Conservation (phyloP, 768 basidiomycete species). For the Suillus placidus region DNA sequence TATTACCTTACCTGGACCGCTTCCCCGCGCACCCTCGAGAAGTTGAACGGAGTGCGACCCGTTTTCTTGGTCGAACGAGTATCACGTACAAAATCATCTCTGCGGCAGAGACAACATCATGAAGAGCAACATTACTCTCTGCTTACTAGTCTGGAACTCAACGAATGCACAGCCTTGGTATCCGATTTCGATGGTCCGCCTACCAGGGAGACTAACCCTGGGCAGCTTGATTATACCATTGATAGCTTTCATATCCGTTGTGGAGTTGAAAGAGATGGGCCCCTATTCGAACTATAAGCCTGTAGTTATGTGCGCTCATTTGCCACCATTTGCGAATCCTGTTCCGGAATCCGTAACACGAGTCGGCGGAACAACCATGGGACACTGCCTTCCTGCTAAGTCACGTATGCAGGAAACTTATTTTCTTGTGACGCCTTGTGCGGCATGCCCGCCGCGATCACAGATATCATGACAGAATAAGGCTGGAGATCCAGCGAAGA, state of each 20-base stretch:
- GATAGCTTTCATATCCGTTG: background rate
- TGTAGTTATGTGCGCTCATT: slow-evolving; percentile 46
- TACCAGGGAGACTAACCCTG: background rate
- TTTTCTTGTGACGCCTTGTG: slow-evolving; percentile 74
- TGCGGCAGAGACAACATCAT: slow-evolving; percentile 56
- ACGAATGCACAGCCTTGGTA: background rate
- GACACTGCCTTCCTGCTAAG: slow-evolving; percentile 69
- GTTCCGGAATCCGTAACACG: slow-evolving; percentile 53
- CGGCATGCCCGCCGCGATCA: slow-evolving; percentile 85
- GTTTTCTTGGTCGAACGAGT: slow-evolving; percentile 12
- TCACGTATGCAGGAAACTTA: slow-evolving; percentile 56
- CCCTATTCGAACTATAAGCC: slow-evolving; percentile 65
- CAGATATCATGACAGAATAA: slow-evolving; percentile 64
- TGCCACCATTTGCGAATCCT: slow-evolving; percentile 71
- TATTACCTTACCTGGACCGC: slow-evolving; percentile 9
- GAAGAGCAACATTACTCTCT: slow-evolving; percentile 55
- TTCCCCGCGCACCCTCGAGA: background rate
- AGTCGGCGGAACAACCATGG: slow-evolving; percentile 73
- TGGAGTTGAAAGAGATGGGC: slow-evolving; percentile 45
- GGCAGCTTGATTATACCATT: background rate
- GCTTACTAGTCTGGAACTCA: slow-evolving; percentile 45
- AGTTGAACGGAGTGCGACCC: slow-evolving; percentile 2
- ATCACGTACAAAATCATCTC: slow-evolving; percentile 73
- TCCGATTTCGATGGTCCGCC: background rate
- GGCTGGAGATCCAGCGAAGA: slow-evolving; percentile 49